Evolutionary conservation across 83 land plant genomes (phyloP).

Genomic region (Picea abies): DNA sequence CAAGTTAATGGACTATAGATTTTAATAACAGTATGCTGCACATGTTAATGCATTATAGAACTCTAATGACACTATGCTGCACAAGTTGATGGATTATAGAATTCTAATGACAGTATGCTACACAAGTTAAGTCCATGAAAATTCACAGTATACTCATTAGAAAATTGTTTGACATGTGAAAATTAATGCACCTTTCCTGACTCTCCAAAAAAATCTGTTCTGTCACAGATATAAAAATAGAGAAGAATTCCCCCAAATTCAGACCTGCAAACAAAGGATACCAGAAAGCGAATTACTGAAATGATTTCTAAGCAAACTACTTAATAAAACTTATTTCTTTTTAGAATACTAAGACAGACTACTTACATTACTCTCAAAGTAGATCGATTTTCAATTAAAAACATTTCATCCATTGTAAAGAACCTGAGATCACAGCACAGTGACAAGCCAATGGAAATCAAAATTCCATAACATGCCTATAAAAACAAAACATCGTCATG

Average conservation of each 20-base stretch:
- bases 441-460: background rate
- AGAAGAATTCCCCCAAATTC: constrained; percentile 76
- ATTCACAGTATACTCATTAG: no score
- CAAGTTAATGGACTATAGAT: no score
- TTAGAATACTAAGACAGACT: constrained; percentile 12
- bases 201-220: constrained; percentile 78
- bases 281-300: background rate
- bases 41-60: no score
- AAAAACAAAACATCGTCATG: background rate
- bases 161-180: background rate
- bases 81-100: no score
- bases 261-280: constrained; percentile 52
- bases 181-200: constrained; percentile 65
- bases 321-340: background rate
- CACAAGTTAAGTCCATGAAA: background rate
- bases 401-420: constrained; percentile 75
- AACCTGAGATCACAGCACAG: constrained; percentile 52
- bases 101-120: no score
- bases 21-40: background rate
- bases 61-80: no score
- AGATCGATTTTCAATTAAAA: constrained; percentile 83
- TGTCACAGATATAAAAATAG: constrained; percentile 88
- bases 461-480: background rate
- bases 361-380: constrained; percentile 92
- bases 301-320: background rate